phyloP scores from a whole-genome alignment of 176 grass and related monocot species.

The Triticum monococcum region DNA sequence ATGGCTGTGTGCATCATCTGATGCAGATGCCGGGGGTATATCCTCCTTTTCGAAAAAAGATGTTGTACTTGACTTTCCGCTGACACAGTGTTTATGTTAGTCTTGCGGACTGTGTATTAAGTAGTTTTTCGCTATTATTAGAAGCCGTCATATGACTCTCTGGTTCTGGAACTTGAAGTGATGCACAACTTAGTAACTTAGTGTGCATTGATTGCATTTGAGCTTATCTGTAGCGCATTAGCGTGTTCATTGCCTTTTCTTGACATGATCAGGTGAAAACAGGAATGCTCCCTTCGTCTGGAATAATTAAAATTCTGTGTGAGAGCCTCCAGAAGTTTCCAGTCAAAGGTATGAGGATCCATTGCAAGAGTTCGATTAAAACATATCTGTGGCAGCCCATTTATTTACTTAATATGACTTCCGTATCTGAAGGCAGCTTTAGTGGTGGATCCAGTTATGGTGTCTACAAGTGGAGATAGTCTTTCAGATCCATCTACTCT shows the following conservation, averaged over 20 bases:
- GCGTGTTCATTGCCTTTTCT: not conserved
- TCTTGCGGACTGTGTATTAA: not conserved
- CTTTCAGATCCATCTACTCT: slow-evolving; percentile 74
- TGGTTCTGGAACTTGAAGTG: not conserved
- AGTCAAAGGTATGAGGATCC: slow-evolving; percentile 72
- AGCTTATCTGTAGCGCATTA: not conserved
- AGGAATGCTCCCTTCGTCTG: slow-evolving; percentile 85
- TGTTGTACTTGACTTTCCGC: not conserved
- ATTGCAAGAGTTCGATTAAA: not conserved
- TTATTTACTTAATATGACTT: slow-evolving; percentile 34
- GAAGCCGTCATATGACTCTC: not conserved
- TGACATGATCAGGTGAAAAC: slow-evolving; percentile 77
- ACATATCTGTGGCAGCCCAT: slow-evolving; percentile 12
- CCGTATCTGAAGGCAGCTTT: slow-evolving; percentile 77
- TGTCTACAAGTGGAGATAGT: slow-evolving; percentile 84
- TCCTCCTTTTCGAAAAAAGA: too few relatives aligned
- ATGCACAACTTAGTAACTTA: not conserved
- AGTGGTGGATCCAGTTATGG: slow-evolving; percentile 98
- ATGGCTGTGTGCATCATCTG: too few relatives aligned
- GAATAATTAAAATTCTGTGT: slow-evolving; percentile 71
- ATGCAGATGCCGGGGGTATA: too few relatives aligned
- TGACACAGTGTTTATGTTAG: not conserved
- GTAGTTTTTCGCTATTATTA: not conserved
- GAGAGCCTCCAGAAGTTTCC: slow-evolving; percentile 70
- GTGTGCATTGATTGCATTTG: not conserved